Conservation (phyloP, 306 rosid genomes). For the Trifolium pratense region DNA sequence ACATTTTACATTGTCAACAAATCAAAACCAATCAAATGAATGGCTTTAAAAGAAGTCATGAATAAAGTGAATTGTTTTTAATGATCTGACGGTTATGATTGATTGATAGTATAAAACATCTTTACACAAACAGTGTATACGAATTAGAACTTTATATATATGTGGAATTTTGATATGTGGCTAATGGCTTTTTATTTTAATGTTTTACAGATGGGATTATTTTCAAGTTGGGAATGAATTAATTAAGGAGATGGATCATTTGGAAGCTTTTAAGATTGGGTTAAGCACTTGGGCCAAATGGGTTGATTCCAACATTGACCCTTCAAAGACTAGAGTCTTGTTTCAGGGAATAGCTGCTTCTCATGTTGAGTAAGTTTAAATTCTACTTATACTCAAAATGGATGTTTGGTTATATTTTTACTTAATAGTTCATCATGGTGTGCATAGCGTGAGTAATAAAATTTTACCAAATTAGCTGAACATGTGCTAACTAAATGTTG, state of each 20-base stretch:
- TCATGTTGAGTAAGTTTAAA: slow-evolving; percentile 58
- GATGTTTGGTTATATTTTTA: neutral
- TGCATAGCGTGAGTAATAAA: too few species aligned
- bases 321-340: slow-evolving; percentile 62
- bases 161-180: neutral
- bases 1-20: too few species aligned
- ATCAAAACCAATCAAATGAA: too few species aligned
- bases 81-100: too few species aligned
- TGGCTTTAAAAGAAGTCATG: too few species aligned
- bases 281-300: slow-evolving; percentile 75
- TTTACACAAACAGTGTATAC: too few species aligned
- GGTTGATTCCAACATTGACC: slow-evolving; percentile 65
- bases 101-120: too few species aligned
- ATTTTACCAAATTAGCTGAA: too few species aligned
- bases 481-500: neutral
- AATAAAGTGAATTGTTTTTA: too few species aligned
- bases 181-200: slow-evolving; percentile 22
- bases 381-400: neutral
- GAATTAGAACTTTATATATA: neutral
- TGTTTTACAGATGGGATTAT: slow-evolving; percentile 48
- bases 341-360: slow-evolving; percentile 77
- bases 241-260: slow-evolving; percentile 65
- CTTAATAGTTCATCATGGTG: neutral
- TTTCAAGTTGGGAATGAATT: slow-evolving; percentile 57
- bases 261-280: slow-evolving; percentile 74